Percentiles rank a stretch among this genome's conserved stretches.
phyloP scores from a whole-genome alignment of 2,329 filamentous ascomycete genomes.

The Sclerotinia minor region DNA sequence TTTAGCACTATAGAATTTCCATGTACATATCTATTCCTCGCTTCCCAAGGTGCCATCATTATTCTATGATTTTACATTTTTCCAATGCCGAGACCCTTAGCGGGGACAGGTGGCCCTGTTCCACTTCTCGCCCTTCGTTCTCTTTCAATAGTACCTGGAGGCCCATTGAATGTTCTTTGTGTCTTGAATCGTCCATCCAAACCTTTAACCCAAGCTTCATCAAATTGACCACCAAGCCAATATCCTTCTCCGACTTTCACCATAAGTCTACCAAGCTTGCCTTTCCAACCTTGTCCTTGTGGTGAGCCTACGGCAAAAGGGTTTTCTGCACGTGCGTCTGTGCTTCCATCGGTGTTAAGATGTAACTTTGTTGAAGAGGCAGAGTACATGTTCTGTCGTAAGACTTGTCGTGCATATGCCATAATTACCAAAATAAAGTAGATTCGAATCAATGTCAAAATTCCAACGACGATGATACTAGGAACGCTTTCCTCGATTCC shows the following conservation, averaged over 20 bases:
- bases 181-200: conserved; percentile 61
- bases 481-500: conserved; percentile 67
- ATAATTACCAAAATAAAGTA: conserved; percentile 86
- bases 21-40: conserved; percentile 4
- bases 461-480: conserved; percentile 73
- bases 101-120: conserved; percentile 43
- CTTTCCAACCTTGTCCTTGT: conserved; percentile 78
- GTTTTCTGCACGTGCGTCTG: conserved; percentile 58
- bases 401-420: conserved; percentile 74
- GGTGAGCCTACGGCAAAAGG: conserved; percentile 68
- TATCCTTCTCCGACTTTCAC: conserved; percentile 71
- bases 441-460: conserved; percentile 71
- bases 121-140: conserved; percentile 49
- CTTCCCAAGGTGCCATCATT: conserved; percentile 25
- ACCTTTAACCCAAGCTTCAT: conserved; percentile 68
- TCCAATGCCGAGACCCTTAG: conserved; percentile 28
- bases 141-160: conserved; percentile 44
- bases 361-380: conserved; percentile 42
- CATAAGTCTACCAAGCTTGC: conserved; percentile 77
- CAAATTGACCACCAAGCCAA: conserved; percentile 70
- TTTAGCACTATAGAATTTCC: background rate
- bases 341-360: conserved; percentile 40
- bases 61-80: conserved; percentile 25
- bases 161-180: conserved; percentile 44
- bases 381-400: conserved; percentile 66